Percentiles rank a stretch among this genome's conserved stretches.
Evolutionary conservation across 805 yeast genomes (phyloP).

Genomic region (Pachysolen tannophilus): DNA sequence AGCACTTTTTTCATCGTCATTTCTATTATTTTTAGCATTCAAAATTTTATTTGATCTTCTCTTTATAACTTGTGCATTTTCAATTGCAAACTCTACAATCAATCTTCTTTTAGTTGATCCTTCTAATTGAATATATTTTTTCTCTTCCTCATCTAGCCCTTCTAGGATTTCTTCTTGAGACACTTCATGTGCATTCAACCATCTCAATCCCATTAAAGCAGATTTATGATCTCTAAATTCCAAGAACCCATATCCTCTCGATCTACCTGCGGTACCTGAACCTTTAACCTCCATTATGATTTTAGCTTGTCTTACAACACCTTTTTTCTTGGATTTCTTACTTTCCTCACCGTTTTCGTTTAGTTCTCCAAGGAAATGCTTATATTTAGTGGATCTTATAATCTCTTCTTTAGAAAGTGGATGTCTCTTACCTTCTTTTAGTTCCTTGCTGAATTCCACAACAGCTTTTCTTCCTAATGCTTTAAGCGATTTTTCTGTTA

Average conservation of each 20-base stretch:
- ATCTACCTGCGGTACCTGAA: constrained; percentile 77
- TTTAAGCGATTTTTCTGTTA: constrained; percentile 82
- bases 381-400: constrained; percentile 66
- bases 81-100: constrained; percentile 93
- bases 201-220: constrained; percentile 93
- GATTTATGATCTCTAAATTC: constrained; percentile 88
- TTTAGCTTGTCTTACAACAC: constrained; percentile 91
- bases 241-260: constrained; percentile 94
- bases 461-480: constrained; percentile 92
- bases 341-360: constrained; percentile 33
- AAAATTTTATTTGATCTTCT: constrained; percentile 71
- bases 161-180: constrained; percentile 58
- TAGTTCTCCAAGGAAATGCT: constrained; percentile 28
- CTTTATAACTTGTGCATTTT: constrained; percentile 87
- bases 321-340: constrained; percentile 66
- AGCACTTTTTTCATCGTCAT: constrained; percentile 2
- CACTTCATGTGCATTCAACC: constrained; percentile 93
- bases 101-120: constrained; percentile 60
- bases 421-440: constrained; percentile 64
- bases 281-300: constrained; percentile 90
- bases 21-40: constrained; percentile 26
- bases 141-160: constrained; percentile 66
- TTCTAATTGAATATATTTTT: constrained; percentile 44
- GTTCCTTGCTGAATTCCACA: constrained; percentile 90
- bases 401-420: constrained; percentile 86